Evolutionary conservation across 164 flowering plant genomes (phyloP).

Genomic region (Aristolochia fimbriata): DNA sequence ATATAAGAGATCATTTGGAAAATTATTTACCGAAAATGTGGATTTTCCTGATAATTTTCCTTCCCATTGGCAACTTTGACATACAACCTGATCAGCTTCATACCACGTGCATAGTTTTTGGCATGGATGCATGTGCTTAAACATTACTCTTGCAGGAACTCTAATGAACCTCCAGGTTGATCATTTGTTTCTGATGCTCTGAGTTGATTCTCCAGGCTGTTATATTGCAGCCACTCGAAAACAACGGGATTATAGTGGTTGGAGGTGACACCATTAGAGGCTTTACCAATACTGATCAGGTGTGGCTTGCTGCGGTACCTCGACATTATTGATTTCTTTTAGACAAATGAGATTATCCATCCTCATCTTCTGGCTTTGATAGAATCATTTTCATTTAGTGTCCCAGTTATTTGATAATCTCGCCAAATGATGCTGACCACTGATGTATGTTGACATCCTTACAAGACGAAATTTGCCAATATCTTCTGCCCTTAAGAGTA

Average conservation of each 20-base stretch:
- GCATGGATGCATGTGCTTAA: neutral
- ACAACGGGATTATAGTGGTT: conserved; percentile 60
- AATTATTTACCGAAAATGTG: too few species aligned
- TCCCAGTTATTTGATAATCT: neutral
- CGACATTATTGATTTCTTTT: too few species aligned
- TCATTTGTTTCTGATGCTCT: neutral
- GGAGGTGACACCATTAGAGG: conserved; percentile 93
- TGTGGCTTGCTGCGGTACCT: conserved; percentile 5
- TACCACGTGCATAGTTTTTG: neutral
- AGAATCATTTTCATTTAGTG: neutral
- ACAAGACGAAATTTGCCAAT: neutral
- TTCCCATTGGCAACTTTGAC: neutral
- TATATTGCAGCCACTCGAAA: conserved; percentile 89
- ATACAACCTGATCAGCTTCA: neutral
- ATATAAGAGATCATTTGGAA: too few species aligned
- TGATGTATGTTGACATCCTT: neutral
- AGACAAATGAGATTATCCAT: too few species aligned
- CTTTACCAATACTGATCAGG: conserved; percentile 88
- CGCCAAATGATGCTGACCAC: neutral
- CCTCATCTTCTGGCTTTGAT: neutral
- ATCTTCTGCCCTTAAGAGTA: neutral
- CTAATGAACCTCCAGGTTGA: neutral
- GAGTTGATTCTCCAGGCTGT: conserved; percentile 45
- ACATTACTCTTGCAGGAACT: neutral
- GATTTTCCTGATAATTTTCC: neutral